phyloP scores from a whole-genome alignment of 768 basidiomycete genomes.

The Rhizopogon roseolus region DNA sequence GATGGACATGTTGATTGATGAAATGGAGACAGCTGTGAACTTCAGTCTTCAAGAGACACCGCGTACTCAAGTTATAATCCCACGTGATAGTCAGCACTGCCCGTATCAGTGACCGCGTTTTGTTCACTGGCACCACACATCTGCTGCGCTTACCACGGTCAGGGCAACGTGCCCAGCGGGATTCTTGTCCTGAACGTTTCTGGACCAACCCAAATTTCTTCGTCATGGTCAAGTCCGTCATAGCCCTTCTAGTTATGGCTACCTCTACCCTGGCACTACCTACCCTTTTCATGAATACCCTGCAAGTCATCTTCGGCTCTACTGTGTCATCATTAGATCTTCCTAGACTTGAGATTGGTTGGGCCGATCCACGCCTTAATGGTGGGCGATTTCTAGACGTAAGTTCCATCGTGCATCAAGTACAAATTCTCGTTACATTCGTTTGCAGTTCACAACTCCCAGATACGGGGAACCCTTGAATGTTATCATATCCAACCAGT shows the following conservation, averaged over 20 bases:
- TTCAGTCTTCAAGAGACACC: neutral
- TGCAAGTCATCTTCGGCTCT: neutral
- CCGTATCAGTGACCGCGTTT: neutral
- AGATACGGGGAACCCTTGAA: slow-evolving; percentile 79
- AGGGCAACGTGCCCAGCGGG: neutral
- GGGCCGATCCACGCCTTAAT: slow-evolving; percentile 64
- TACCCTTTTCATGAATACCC: neutral
- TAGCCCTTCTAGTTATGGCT: neutral
- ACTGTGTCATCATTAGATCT: neutral
- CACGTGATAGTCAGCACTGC: neutral
- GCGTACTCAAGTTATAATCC: too few relatives aligned
- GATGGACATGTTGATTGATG: neutral
- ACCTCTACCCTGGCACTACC: neutral
- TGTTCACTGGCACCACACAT: neutral
- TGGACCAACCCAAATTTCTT: neutral
- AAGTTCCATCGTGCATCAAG: slow-evolving; percentile 17
- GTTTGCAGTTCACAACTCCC: slow-evolving; percentile 56
- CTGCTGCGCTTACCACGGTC: neutral
- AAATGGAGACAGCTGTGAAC: too few relatives aligned
- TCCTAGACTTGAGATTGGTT: slow-evolving; percentile 32
- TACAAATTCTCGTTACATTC: neutral
- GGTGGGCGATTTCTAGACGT: slow-evolving; percentile 81
- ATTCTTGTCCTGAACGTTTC: neutral
- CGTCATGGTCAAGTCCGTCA: neutral
- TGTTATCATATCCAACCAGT: slow-evolving; percentile 72